Evolutionary conservation across 2,329 filamentous ascomycete genomes (phyloP), one percentile per base, ranked within the genome.

Genomic region (Pseudogymnoascus sp.): DNA sequence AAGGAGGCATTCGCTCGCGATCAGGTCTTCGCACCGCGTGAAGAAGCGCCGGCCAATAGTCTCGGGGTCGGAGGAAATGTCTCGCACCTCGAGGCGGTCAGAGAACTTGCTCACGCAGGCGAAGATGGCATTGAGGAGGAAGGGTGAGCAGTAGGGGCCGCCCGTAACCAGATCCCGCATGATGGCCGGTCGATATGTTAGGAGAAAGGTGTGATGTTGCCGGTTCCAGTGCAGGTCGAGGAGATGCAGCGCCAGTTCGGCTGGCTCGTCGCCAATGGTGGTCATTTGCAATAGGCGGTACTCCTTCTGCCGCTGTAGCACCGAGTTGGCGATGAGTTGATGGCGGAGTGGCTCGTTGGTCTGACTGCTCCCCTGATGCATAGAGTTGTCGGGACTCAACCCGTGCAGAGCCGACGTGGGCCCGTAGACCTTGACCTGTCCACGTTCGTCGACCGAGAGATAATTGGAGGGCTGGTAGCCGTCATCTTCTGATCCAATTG

Each of bases 181-280:
- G 45, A 77, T 68, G 0, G 72, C 73, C 0, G 75, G 75, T 3
- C 75, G 72, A 65, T 77, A 77, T 1, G 74, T 75, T 8, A 76
- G 63, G 2, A 76, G 67, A 45, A 72, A 76, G 0, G 72, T 72
- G 58, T 74, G 71, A 62, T 77, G 74, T 64, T 76, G 75, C 5
- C 75, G 69, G 62, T 69, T 74, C 75, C 75, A 76, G 66, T 77
- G 75, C 6, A 76, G 63, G 55, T 75, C 70, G 14, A 77, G 67
- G 8, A 77, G 68, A 64, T 76, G 75, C 36, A 72, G 65, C 5
- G 72, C 75, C 3, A 76, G 61, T 5, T 75, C 70, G 14, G 67
- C 65, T 1, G 66, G 65, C 2, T 71, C 64, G 2, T 68, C 71
- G 38, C 68, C 66, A 14, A 71, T 67, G 60, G 67, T 64, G 2